Percentiles rank a stretch among this genome's conserved stretches.
Evolutionary conservation across 2,329 filamentous ascomycete genomes (phyloP).

Genomic region (Hymenotorrendiella dingleyae): DNA sequence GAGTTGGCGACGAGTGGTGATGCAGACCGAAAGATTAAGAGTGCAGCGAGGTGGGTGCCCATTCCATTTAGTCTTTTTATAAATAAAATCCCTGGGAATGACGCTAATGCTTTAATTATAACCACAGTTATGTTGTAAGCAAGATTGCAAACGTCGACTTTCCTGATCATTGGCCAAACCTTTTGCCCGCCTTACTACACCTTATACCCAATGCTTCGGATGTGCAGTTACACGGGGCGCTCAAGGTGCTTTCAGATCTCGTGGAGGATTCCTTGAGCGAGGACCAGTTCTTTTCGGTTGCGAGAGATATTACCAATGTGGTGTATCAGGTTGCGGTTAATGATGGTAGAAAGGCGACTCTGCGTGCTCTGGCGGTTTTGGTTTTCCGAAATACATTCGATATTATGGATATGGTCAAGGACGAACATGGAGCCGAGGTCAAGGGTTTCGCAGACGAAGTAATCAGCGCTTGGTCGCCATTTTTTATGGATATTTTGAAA

Average conservation of each 20-base stretch:
- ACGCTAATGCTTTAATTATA: slow-evolving; percentile 3
- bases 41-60: slow-evolving; percentile 67
- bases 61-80: too few relatives aligned
- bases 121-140: slow-evolving; percentile 63
- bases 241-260: slow-evolving; percentile 82
- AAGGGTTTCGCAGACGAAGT: slow-evolving; percentile 86
- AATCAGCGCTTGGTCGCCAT: slow-evolving; percentile 78
- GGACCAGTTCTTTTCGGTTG: slow-evolving; percentile 89
- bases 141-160: slow-evolving; percentile 94
- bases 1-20: slow-evolving; percentile 68
- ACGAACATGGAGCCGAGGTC: slow-evolving; percentile 81
- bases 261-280: slow-evolving; percentile 92
- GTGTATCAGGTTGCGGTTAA: slow-evolving; percentile 79
- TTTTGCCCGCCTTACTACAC: slow-evolving; percentile 74
- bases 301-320: slow-evolving; percentile 75
- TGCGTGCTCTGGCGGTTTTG: slow-evolving; percentile 80
- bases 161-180: slow-evolving; percentile 87
- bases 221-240: slow-evolving; percentile 76
- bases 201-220: slow-evolving; percentile 73
- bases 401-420: slow-evolving; percentile 92
- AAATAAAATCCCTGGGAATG: background rate
- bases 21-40: slow-evolving; percentile 78
- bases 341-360: slow-evolving; percentile 63
- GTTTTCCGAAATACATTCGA: slow-evolving; percentile 92
- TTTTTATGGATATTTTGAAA: slow-evolving; percentile 77